phyloP scores from a whole-genome alignment of 495 filamentous ascomycete species.

The Aspergillus nanangensis region DNA sequence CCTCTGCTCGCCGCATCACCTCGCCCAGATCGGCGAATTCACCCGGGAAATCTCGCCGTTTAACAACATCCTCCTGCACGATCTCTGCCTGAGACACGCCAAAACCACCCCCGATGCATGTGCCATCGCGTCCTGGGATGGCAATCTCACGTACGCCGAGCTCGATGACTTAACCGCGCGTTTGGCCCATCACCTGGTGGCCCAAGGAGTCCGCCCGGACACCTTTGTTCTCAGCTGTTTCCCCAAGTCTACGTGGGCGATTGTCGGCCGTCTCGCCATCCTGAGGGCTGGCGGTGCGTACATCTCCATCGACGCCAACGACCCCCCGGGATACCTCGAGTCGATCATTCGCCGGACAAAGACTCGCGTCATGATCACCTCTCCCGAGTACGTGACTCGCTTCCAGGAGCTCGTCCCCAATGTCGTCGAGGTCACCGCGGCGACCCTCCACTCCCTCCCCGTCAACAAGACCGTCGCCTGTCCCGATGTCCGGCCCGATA shows the following conservation, averaged over 20 bases:
- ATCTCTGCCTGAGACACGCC: conserved; percentile 1
- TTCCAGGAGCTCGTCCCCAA: conserved; percentile 2
- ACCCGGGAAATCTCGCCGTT: neutral
- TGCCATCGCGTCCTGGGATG: conserved; percentile 24
- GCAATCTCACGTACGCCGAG: conserved; percentile 26
- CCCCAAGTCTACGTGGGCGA: conserved; percentile 29
- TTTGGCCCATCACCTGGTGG: conserved; percentile 21
- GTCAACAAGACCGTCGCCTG: neutral
- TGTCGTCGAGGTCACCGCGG: conserved; percentile 9
- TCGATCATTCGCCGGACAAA: conserved; percentile 15
- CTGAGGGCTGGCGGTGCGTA: conserved; percentile 40
- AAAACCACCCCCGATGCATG: neutral
- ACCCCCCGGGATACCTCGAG: conserved; percentile 31
- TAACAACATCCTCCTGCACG: conserved; percentile 2
- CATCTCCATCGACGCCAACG: conserved; percentile 45
- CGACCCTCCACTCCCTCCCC: conserved; percentile 1
- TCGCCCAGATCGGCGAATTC: neutral
- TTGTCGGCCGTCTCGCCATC: conserved; percentile 25
- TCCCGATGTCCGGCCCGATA: conserved; percentile 7
- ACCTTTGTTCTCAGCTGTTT: conserved; percentile 25
- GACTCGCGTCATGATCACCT: conserved; percentile 15
- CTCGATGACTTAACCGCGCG: conserved; percentile 17
- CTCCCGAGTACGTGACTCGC: conserved; percentile 5
- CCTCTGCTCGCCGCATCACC: conserved; percentile 1
- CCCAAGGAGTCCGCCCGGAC: conserved; percentile 15